These are phyloP conservation scores for Arctium lappa DNA, from an alignment of 129 eudicot species.

Conservation along the genomic window DNA sequence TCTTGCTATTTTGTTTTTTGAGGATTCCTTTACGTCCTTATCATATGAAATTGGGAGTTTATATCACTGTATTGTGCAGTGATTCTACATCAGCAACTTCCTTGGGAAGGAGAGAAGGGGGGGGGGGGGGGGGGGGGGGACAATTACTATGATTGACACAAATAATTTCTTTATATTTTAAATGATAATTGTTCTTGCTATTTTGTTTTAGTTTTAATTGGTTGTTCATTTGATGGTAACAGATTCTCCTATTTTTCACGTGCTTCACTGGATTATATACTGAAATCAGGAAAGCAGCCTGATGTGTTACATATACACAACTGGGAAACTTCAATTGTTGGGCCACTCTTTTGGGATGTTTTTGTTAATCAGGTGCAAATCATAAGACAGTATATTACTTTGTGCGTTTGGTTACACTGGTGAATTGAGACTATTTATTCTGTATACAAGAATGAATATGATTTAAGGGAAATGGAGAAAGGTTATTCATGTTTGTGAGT, in stretches of 20 bases:
- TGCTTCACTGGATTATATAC: conserved; percentile 68
- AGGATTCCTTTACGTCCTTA: too few species aligned
- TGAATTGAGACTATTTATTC: background rate
- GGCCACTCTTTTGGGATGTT: conserved; percentile 72
- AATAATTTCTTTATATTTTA: background rate
- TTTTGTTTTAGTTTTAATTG: conserved; percentile 1
- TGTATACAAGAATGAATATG: background rate
- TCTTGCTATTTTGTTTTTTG: background rate
- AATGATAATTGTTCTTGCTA: background rate
- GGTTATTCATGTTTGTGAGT: too few species aligned
- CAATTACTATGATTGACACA: background rate
- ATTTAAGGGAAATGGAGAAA: too few species aligned
- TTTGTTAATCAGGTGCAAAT: conserved; percentile 63
- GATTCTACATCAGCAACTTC: background rate
- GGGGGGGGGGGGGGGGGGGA: too few species aligned
- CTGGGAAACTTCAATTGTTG: conserved; percentile 71
- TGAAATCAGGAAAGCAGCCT: conserved; percentile 67
- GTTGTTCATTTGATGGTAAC: conserved; percentile 29
- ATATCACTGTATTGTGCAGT: too few species aligned
- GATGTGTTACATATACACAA: conserved; percentile 69
- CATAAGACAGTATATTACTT: background rate
- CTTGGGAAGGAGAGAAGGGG: too few species aligned
- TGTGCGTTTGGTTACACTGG: background rate
- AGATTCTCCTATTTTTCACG: conserved; percentile 72
- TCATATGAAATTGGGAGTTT: too few species aligned